A percentile compares a stretch with the other conserved stretches of the same genome.
These are phyloP conservation scores for Herpetospermum pedunculosum DNA, from an alignment of 306 rosid genomes.

Conservation along the genomic window DNA sequence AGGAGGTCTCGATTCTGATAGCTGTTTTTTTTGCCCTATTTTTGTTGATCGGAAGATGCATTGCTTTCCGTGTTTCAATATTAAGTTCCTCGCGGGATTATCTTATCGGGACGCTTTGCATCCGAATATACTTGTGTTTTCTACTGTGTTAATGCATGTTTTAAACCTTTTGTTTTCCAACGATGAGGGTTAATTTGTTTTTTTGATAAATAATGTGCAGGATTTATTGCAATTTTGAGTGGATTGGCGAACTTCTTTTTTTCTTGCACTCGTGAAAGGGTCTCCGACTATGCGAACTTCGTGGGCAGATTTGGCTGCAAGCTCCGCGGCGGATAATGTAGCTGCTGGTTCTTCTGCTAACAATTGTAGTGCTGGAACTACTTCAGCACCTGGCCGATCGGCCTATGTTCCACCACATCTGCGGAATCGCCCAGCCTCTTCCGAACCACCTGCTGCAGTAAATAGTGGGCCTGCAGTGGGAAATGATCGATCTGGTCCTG, in stretches of 20 bases:
- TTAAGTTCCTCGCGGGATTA: neutral
- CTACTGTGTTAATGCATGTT: neutral
- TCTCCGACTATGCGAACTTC: slow-evolving; percentile 59
- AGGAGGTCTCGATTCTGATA: neutral
- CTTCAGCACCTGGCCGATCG: slow-evolving; percentile 28
- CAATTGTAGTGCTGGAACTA: slow-evolving; percentile 20
- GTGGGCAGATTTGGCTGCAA: slow-evolving; percentile 94
- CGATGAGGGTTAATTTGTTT: neutral
- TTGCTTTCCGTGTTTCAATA: neutral
- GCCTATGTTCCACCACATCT: slow-evolving; percentile 79
- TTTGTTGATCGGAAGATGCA: neutral
- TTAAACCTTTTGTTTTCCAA: neutral
- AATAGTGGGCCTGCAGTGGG: slow-evolving; percentile 21
- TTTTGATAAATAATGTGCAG: neutral
- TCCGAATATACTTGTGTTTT: neutral
- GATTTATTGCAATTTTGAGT: neutral
- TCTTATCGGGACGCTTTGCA: neutral
- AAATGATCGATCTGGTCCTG: slow-evolving; percentile 27
- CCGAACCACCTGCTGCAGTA: slow-evolving; percentile 32
- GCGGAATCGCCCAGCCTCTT: slow-evolving; percentile 43
- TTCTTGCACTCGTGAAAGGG: slow-evolving; percentile 9
- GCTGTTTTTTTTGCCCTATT: neutral
- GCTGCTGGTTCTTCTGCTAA: slow-evolving; percentile 32
- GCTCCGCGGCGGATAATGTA: slow-evolving; percentile 58
- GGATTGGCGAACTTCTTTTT: neutral